Conservation (phyloP, 2,329 filamentous ascomycete species). For the Acephala macrosclerotiorum region DNA sequence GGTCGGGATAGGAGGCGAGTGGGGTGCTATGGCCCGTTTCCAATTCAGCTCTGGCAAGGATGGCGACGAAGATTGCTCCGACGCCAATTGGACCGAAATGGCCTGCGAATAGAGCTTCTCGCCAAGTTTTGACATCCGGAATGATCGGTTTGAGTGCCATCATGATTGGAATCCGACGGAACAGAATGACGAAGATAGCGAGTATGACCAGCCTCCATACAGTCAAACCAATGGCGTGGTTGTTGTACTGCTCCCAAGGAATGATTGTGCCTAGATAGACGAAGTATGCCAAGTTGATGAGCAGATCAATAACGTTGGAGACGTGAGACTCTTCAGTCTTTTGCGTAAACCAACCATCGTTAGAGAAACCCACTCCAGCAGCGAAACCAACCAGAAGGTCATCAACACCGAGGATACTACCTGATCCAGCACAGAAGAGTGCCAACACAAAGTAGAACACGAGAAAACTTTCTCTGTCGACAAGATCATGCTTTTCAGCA, state of each 20-base stretch:
- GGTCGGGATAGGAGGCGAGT: constrained; percentile 64
- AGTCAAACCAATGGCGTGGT: constrained; percentile 72
- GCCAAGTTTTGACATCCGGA: constrained; percentile 97
- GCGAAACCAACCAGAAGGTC: constrained; percentile 95
- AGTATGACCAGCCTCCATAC: constrained; percentile 95
- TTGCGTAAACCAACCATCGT: constrained; percentile 98
- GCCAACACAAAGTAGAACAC: constrained; percentile 99
- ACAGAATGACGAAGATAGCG: constrained; percentile 91
- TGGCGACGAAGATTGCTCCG: constrained; percentile 93
- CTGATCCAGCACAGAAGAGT: constrained; percentile 90
- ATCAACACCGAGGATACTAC: constrained; percentile 89
- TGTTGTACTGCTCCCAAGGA: constrained; percentile 92
- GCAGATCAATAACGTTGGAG: constrained; percentile 97
- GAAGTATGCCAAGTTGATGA: constrained; percentile 97
- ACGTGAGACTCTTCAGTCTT: constrained; percentile 99
- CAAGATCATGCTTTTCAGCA: constrained; percentile 83
- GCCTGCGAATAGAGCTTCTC: constrained; percentile 93
- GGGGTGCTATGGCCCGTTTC: constrained; percentile 79
- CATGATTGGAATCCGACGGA: constrained; percentile 97
- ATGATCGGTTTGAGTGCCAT: constrained; percentile 88
- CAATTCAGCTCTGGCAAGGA: constrained; percentile 90
- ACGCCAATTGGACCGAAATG: constrained; percentile 98
- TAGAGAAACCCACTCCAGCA: constrained; percentile 97
- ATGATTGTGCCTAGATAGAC: constrained; percentile 98
- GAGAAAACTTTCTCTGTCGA: constrained; percentile 96